These are phyloP conservation scores for Tagetes patula DNA, from an alignment of 129 eudicot genomes.

Conservation along the genomic window DNA sequence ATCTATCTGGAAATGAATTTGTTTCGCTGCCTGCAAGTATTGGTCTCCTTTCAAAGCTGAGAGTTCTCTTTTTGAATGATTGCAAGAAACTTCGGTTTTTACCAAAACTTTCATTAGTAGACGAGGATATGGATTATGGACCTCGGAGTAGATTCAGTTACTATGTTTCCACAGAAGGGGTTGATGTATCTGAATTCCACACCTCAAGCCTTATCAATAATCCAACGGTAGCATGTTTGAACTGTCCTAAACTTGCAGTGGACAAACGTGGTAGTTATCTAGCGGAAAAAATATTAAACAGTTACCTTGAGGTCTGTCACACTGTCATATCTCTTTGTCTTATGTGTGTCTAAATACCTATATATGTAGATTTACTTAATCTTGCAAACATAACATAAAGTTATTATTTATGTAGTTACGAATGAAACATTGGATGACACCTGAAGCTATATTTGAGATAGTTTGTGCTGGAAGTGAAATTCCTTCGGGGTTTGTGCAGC, in stretches of 20 bases:
- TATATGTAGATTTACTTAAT: too few relatives aligned
- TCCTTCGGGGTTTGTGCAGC: conserved; percentile 6
- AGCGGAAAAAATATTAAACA: neutral
- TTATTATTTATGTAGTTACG: neutral
- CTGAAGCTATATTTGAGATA: conserved; percentile 26
- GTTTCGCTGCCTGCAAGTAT: conserved; percentile 2
- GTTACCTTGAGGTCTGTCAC: neutral
- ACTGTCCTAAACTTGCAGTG: neutral
- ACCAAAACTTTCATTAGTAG: neutral
- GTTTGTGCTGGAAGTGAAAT: conserved; percentile 24
- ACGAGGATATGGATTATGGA: neutral
- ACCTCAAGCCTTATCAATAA: neutral
- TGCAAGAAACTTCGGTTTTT: neutral
- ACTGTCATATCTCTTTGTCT: neutral
- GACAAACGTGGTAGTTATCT: neutral
- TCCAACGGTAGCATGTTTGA: neutral
- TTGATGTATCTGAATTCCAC: neutral
- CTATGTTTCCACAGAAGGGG: neutral
- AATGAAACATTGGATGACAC: conserved; percentile 13
- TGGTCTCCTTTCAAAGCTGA: neutral
- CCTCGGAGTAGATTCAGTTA: conserved; percentile 1
- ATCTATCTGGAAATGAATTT: conserved; percentile 4
- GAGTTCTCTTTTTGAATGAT: neutral
- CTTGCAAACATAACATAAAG: too few relatives aligned
- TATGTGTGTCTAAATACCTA: too few relatives aligned